Evolutionary conservation across 352 stramenopile genomes (phyloP), one percentile per base, ranked within the genome.

Genomic region (Phytophthora podocarpi): DNA sequence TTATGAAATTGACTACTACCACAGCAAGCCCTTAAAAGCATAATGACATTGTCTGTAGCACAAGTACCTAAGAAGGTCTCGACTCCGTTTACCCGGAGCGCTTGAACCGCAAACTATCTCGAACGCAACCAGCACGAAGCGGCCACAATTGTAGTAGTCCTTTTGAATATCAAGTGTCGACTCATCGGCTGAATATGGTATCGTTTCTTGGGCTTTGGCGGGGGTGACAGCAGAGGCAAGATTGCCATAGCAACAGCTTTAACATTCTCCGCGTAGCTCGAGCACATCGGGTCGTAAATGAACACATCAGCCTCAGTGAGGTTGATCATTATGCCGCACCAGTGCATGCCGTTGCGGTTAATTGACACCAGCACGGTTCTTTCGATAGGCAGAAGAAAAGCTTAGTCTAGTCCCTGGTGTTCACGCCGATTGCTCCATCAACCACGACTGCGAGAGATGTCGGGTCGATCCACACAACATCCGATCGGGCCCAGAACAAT

Each of bases 101-200:
- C n/a, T n/a, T n/a, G n/a, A n/a, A n/a, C 70, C 77, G 34, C 23
- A 54, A 23, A 43, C 42, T 20, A 54, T 35, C 5, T 54, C 20
- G 23, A 30, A 54, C 1, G 46, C 46, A 5, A 34, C 13, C 9
- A 54, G 3, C 2, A 54, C 13, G 13, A 42, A 43, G 3, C 42
- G 13, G 4, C 46, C 46, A 8, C 46, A 54, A 30, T 54, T 42
- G 31, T 23, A 54, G 8, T 4, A 34, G 27, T 54, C 31, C 10
- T 28, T 13, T 42, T 54, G 46, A 7, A 28, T 42, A 11, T 31
- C 31, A 5, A 54, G n/a, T n/a, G n/a, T n/a, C n/a, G n/a, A 8
- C 34, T 11, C 34, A 12, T 20, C 43, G 9, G n/a, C 15, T 6
- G 9, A 26, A 39, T 5, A 11, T 18, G 9, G 21, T 42, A 35